Evolutionary conservation across 768 basidiomycete species (phyloP).

Genomic region (Amanita fuliginea): DNA sequence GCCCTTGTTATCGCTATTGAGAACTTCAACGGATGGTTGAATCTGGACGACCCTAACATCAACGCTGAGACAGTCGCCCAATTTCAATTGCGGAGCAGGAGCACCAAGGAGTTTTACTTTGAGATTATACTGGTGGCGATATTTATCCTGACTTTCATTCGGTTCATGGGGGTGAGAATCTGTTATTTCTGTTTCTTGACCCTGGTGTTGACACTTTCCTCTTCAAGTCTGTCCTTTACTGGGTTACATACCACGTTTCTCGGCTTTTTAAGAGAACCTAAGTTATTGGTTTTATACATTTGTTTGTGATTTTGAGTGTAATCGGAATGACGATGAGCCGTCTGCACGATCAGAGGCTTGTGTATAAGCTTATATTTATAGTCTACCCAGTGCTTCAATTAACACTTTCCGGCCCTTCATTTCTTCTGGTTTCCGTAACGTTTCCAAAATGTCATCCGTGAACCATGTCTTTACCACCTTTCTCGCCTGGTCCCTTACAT

Average conservation of each 20-base stretch:
- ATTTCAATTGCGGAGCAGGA: conserved; percentile 20
- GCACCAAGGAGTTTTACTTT: conserved; percentile 47
- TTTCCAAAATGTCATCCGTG: conserved; percentile 28
- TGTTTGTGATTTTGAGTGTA: background rate
- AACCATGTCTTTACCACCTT: conserved; percentile 48
- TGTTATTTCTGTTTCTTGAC: background rate
- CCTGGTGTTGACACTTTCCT: background rate
- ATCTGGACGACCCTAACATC: conserved; percentile 11
- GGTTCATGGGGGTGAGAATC: conserved; percentile 60
- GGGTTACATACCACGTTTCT: background rate
- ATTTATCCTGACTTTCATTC: conserved; percentile 57
- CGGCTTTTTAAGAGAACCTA: background rate
- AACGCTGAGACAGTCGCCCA: background rate
- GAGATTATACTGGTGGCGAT: conserved; percentile 74
- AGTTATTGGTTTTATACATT: background rate
- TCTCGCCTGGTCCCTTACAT: conserved; percentile 28
- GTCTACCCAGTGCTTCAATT: conserved; percentile 36
- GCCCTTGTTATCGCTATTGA: conserved; percentile 63
- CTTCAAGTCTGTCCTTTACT: background rate
- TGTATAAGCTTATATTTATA: background rate
- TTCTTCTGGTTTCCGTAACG: conserved; percentile 35
- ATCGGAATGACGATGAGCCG: too few species aligned
- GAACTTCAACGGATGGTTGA: conserved; percentile 56
- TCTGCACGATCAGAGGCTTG: too few species aligned
- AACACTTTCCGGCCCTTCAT: conserved; percentile 68